Conservation (phyloP, 2,329 filamentous ascomycete genomes). For the Epichloe brachyelytri region DNA sequence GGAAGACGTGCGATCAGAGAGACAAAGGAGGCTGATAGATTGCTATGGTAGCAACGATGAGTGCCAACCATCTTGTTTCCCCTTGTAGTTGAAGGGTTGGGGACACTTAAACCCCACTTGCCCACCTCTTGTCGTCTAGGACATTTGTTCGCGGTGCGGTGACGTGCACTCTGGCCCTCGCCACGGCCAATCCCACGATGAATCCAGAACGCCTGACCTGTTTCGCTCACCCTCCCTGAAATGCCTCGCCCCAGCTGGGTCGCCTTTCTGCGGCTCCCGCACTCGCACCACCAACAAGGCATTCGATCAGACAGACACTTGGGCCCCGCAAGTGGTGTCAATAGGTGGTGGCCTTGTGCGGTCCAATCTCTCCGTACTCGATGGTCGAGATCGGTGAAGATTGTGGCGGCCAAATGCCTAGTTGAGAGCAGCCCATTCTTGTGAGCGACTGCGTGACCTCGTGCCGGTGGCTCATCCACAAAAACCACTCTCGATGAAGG, state of each 20-base stretch:
- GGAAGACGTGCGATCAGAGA: not conserved
- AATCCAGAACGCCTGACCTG: conserved; percentile 3
- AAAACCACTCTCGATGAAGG: not conserved
- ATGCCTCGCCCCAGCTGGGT: conserved; percentile 1
- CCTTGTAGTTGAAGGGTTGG: not conserved
- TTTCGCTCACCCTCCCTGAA: conserved; percentile 2
- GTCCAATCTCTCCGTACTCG: not conserved
- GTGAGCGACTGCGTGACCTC: conserved; percentile 2
- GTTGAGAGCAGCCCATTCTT: conserved; percentile 1
- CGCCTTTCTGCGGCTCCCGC: not conserved
- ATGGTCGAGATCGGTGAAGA: conserved; percentile 2
- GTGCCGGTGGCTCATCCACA: not conserved
- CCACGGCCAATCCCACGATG: conserved; percentile 3
- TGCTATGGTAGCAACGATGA: not conserved
- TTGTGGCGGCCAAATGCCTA: not conserved
- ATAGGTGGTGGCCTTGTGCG: not conserved
- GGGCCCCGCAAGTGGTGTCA: not conserved
- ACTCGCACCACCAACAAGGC: not conserved
- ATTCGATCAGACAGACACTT: not conserved
- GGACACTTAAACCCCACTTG: not conserved
- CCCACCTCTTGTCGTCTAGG: not conserved
- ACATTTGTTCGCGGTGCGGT: not conserved
- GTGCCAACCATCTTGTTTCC: not conserved
- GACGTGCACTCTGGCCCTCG: conserved; percentile 2
- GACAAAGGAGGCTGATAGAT: not conserved